These are phyloP conservation scores for Metarhizium album DNA, from an alignment of 2,329 filamentous ascomycete species.

Conservation along the genomic window DNA sequence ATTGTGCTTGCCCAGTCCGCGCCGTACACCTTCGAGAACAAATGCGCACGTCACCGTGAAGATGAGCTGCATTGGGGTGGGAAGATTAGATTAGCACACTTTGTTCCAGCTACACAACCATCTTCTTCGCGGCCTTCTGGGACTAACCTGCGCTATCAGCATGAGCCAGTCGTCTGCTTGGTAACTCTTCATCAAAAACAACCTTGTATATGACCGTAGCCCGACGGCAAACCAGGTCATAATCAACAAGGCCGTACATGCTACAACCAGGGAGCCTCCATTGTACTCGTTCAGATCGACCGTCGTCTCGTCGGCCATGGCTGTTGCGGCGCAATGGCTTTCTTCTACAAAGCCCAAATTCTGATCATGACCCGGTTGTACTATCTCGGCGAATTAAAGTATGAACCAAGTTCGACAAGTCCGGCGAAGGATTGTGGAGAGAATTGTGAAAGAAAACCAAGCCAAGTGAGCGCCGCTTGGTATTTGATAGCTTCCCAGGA, in stretches of 20 bases:
- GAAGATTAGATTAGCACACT: too few relatives aligned
- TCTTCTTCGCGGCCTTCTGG: neutral
- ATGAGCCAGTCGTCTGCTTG: slow-evolving; percentile 45
- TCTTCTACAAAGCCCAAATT: neutral
- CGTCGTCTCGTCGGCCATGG: slow-evolving; percentile 19
- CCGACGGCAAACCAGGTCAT: slow-evolving; percentile 32
- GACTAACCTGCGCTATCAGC: slow-evolving; percentile 33
- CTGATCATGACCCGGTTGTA: slow-evolving; percentile 1
- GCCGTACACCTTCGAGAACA: slow-evolving; percentile 30
- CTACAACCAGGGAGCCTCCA: slow-evolving; percentile 24
- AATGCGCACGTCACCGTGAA: slow-evolving; percentile 38
- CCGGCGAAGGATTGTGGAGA: too few relatives aligned
- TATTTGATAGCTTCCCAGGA: neutral
- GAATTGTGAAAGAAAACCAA: too few relatives aligned
- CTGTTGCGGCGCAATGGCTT: neutral
- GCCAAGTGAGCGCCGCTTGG: neutral
- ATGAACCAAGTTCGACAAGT: neutral
- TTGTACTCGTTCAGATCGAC: slow-evolving; percentile 28
- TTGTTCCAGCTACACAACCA: too few relatives aligned
- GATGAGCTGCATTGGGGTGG: slow-evolving; percentile 21
- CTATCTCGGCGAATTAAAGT: neutral
- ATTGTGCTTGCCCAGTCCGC: slow-evolving; percentile 38
- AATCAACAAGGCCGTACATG: slow-evolving; percentile 25
- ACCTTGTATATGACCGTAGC: slow-evolving; percentile 33
- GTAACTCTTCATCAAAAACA: slow-evolving; percentile 32